Base-by-base conservation (phyloP, 805 yeast species). In the Hanseniaspora singularis region DNA sequence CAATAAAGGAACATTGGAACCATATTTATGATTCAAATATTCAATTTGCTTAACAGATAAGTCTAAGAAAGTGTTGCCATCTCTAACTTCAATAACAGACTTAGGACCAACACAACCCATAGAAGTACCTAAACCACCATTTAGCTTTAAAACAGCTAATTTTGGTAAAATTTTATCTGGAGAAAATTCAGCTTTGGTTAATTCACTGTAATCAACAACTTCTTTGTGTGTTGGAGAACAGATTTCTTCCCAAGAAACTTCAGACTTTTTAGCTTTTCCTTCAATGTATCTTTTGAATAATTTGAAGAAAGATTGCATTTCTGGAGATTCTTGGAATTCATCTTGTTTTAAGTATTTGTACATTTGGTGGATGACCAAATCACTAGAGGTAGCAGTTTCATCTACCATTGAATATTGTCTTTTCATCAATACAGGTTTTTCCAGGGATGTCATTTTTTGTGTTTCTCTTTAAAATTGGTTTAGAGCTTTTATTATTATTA, bases 101-200 rank as follows among this genome's bases (percentile, higher is more conserved):
- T 88, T 88, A 53, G 98, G 98, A 50, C 98, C 98, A 52, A 92
- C 96, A 70, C 98, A 92, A 50, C 98, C 98, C 98, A 92, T 92
- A 9, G 97, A 89, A 18, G 98, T 92, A 62, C 98, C 98, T 56
- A 92, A 73, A 36, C 98, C 98, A 72, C 98, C 98, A 63, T 92
- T 92, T 64, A 92, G 75, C 70, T 92, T 92, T 65, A 92, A 73
- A 34, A 92, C 98, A 8, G 96, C 97, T 63, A 92, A 74, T 65
- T 88, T 88, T 55, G 77, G 66, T 58, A 92, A 72, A 50, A 63
- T 64, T 40, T 67, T 70, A 12, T 65, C 58, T 20, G 62, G 51
- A 8, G 54, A 53, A 9, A 37, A 7, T 7, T 30, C 23, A 4
- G 23, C 34, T 9, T 41, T 22, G 4, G 60, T 59, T 53, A 87